These are phyloP conservation scores for Vitis rupestris DNA, from an alignment of 164 flowering plant genomes.

Conservation along the genomic window DNA sequence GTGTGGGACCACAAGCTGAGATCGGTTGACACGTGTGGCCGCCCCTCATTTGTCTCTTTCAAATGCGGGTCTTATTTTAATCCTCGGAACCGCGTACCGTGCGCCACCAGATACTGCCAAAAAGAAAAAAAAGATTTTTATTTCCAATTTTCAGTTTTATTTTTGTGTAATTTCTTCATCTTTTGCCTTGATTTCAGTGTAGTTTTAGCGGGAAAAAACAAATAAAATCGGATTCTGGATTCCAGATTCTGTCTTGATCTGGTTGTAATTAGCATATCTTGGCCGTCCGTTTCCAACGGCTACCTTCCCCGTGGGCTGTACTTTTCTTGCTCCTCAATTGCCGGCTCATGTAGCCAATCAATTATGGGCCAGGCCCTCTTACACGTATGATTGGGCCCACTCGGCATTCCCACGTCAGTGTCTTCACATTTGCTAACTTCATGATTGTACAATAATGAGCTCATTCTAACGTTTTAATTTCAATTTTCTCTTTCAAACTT, in stretches of 20 bases:
- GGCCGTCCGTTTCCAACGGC: constrained; percentile 8
- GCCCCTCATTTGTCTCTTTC: constrained; percentile 1
- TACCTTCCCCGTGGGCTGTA: background rate
- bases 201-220: constrained; percentile 6
- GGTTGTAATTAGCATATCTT: constrained; percentile 23
- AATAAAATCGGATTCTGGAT: background rate
- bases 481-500: no score
- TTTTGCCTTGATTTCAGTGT: constrained; percentile 23
- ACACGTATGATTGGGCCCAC: no score
- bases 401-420: no score
- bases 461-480: no score
- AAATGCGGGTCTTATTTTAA: constrained; percentile 13
- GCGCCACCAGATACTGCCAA: constrained; percentile 20
- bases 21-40: background rate
- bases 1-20: constrained; percentile 45
- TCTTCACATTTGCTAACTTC: no score
- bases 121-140: constrained; percentile 1
- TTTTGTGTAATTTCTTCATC: background rate
- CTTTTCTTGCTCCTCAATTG: no score
- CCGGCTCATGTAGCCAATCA: no score
- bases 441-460: no score
- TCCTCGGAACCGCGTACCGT: constrained; percentile 27
- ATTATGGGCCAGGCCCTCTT: no score
- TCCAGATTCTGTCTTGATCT: constrained; percentile 21
- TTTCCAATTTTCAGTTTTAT: background rate